Base-by-base conservation (phyloP, 768 basidiomycete genomes). In the Nidularia pulvinata region DNA sequence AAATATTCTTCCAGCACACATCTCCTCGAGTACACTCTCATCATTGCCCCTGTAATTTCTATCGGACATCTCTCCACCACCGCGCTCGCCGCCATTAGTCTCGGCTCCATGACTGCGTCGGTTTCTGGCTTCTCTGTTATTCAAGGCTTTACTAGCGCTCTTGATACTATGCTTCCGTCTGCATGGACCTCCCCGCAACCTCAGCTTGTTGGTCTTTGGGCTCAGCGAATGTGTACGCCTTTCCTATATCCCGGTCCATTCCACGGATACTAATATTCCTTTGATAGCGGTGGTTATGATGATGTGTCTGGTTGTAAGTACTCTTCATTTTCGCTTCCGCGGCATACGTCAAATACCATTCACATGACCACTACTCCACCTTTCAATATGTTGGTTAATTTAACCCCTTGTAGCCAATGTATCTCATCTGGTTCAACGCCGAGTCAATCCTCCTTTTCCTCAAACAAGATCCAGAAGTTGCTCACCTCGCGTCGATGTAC, bases 171-270 rank as follows among this genome's bases (percentile, higher is more conserved):
- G 61, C 83, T 98, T 7, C 96, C 97, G 1, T 85, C 92, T 37
- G 95, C 96, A 13, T 99, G 92, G 95, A 95, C 97, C 0, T 94
- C 93, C 3, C 65, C 85, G 1, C 85, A 88, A 33, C 96, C 95
- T 0, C 72, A 87, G 13, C 77, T 93, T 9, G 92, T 98, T 9
- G 95, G 95, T 6, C 77, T 96, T 6, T 96, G 95, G 95, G 70
- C 89, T 7, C 93, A 95, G 67, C 77, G 95, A 57, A 94, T 93
- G 90, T 74, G 89, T 89, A 58, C 45, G 86, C 75, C 51, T 37
- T 19, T 43, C 48, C 36, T 44, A 7, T 34, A n/a, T 34, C n/a
- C 25, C 39, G 13, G 3, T 19, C 35, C 32, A 19, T 51, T 55
- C 54, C 53, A 45, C 39, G 16, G 11, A 42, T 11, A 42, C 39